These are phyloP conservation scores for Bertia moriformis DNA, from an alignment of 2,329 filamentous ascomycete species.

Conservation along the genomic window DNA sequence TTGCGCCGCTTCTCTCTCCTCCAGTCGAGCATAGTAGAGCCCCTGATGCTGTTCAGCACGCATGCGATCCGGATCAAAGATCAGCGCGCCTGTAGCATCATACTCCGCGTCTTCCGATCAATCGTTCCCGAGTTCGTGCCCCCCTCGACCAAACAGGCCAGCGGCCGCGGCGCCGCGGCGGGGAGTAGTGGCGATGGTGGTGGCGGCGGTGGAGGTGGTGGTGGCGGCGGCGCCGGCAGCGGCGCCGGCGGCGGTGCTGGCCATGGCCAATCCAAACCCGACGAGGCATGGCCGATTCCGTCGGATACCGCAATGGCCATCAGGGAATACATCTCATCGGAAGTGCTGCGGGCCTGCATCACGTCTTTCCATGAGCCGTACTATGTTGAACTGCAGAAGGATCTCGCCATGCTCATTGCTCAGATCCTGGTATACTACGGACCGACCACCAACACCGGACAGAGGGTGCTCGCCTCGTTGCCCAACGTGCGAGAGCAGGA, in stretches of 20 bases:
- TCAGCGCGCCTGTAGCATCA: conserved; percentile 71
- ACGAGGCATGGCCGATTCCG: conserved; percentile 25
- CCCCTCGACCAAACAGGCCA: conserved; percentile 8
- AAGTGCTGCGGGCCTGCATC: conserved; percentile 81
- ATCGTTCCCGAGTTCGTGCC: conserved; percentile 63
- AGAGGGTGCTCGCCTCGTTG: conserved; percentile 62
- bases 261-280: too few species aligned
- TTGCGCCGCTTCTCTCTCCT: conserved; percentile 74
- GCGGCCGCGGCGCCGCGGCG: conserved; percentile 1
- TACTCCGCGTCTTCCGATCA: conserved; percentile 72
- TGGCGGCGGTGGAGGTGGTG: too few species aligned
- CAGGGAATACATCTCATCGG: conserved; percentile 75
- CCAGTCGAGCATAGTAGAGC: conserved; percentile 66
- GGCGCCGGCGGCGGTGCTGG: conserved; percentile 4
- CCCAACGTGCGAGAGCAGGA: conserved; percentile 60
- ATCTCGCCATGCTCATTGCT: conserved; percentile 76
- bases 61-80: conserved; percentile 84
- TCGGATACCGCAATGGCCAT: conserved; percentile 48
- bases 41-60: conserved; percentile 79
- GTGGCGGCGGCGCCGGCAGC: too few species aligned
- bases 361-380: conserved; percentile 86
- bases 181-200: conserved; percentile 6
- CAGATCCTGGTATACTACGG: conserved; percentile 69
- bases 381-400: conserved; percentile 90
- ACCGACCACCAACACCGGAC: conserved; percentile 52